Base-by-base conservation (phyloP, 163 green algal species). In the Chloromonas sp. region DNA sequence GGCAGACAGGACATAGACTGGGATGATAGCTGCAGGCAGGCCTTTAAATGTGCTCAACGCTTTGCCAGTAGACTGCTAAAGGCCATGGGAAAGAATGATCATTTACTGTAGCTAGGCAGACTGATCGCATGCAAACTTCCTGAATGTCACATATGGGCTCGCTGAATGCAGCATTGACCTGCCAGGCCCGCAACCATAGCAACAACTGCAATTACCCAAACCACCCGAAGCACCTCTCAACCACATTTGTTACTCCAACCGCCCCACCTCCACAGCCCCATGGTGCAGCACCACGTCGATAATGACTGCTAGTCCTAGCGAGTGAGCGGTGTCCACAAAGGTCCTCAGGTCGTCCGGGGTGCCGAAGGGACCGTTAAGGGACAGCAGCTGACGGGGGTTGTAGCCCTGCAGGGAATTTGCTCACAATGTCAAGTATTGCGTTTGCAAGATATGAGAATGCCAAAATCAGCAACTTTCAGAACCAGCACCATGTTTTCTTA, bases 271-370 rank as follows among this genome's bases (percentile, higher is more conserved):
- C 13, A 82, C 81, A 0, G 87, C 89, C n/a, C 90, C 90, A 74
- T 93, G 90, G 85, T 93, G 87, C 81, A 92, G 85, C 84, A 93
- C 90, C 60, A 92, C 84, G 71, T 93, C 90, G 70, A 93, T 83
- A 14, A 93, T 90, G 14, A 93, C 90, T 2, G 70, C 86, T 88
- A 93, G 59, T 3, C 89, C 88, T 82, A 92, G 87, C n/a, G 71
- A 60, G 82, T 96, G 93, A 0, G 89, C 89, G 1, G 66, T 36
- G 71, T 95, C 89, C 36, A 96, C 92, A 71, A 95, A 89, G 14
- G 85, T n/a, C 0, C 87, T 82, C 71, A 95, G 60, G 83, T 92
- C 87, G 61, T 91, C 85, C 0, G 86, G 88, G 3, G 8, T 86
- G 82, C 87, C 87, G 60, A 91, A 91, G 60, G 77, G 62, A 0